These are phyloP conservation scores for Pseudogymnoascus sp. DNA, from an alignment of 2,329 filamentous ascomycete species.

Conservation along the genomic window DNA sequence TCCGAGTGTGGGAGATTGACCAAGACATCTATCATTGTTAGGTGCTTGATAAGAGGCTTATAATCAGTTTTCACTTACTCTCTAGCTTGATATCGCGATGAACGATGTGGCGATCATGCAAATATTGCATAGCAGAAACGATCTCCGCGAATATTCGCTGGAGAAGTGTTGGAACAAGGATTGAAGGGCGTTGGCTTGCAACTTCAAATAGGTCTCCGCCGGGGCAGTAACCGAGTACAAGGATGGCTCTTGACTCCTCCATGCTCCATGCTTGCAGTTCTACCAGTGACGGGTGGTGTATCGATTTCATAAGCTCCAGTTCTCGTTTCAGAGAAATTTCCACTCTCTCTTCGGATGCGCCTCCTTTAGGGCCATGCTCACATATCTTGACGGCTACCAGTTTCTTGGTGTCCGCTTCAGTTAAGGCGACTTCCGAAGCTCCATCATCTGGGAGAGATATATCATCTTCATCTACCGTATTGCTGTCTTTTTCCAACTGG, in stretches of 20 bases:
- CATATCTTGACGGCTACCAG: conserved; percentile 93
- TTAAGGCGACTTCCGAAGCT: conserved; percentile 23
- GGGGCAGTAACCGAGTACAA: conserved; percentile 85
- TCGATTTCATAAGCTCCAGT: conserved; percentile 81
- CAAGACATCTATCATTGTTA: conserved; percentile 60
- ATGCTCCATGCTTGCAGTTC: conserved; percentile 88
- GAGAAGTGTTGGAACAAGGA: conserved; percentile 61
- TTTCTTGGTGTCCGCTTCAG: conserved; percentile 52
- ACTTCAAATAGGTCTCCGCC: conserved; percentile 94
- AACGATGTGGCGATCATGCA: conserved; percentile 79
- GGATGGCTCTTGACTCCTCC: conserved; percentile 69
- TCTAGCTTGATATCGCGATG: conserved; percentile 98
- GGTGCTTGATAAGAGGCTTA: neutral
- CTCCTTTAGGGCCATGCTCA: conserved; percentile 87
- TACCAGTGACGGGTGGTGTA: conserved; percentile 83
- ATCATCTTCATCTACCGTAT: conserved; percentile 30
- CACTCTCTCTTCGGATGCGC: conserved; percentile 84
- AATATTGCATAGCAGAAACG: conserved; percentile 73
- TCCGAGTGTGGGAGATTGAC: conserved; percentile 69
- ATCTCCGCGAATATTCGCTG: conserved; percentile 85
- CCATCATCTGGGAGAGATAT: conserved; percentile 24
- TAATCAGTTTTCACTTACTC: conserved; percentile 49
- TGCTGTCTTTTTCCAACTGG: conserved; percentile 48
- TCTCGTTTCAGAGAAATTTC: conserved; percentile 92
- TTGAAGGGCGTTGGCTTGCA: conserved; percentile 60